Evolutionary conservation across 2,329 filamentous ascomycete species (phyloP), one percentile per base, ranked within the genome.

Genomic region (Fusarium scirpi): DNA sequence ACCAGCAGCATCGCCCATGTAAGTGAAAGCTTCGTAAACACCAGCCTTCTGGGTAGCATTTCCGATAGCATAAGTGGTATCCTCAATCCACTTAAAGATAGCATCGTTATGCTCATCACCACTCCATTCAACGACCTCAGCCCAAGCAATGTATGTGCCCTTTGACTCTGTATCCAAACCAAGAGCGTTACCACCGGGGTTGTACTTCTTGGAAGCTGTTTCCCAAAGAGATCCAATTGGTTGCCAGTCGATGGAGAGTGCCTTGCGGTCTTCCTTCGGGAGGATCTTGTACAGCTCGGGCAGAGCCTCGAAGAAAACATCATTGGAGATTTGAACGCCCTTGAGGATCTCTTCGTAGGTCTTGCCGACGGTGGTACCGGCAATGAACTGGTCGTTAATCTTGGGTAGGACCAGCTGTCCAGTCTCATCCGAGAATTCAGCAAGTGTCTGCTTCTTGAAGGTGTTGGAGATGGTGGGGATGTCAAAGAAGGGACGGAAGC

Each of bases 341-440:
- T 58, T 3, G 0, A 71, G 67, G 1, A 71, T 12, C 27, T 70
- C 55, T 0, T 61, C 56, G 4, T 71, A 70, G 2, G 67, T 65
- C 16, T 62, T 68, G 0, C 68, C 68, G 0, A 45, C 48, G 5
- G 59, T 70, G 5, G 67, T 67, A 4, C 68, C 67, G 0, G 68
- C 63, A 5, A 71, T 71, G 1, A 71, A 71, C 20, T 70, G 68
- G 4, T 71, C 46, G 22, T 68, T 71, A 34, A 71, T 70, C 24
- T 61, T 48, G 2, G 58, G 58, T 1, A 49, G 56, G 9, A 70
- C 68, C 5, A 71, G 27, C 18, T 68, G 22, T 3, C 68, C 68
- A 10, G 63, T 51, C 41, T 71, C 67, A n/a, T 65, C 68, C 0
- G 58, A 43, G 5, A 71, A 71, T 2, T 57, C 46, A 0, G 67